A percentile compares a stretch with the other conserved stretches of the same genome.
Evolutionary conservation across 2,329 filamentous ascomycete species (phyloP).

Genomic region (Talaromyces verruculosus): DNA sequence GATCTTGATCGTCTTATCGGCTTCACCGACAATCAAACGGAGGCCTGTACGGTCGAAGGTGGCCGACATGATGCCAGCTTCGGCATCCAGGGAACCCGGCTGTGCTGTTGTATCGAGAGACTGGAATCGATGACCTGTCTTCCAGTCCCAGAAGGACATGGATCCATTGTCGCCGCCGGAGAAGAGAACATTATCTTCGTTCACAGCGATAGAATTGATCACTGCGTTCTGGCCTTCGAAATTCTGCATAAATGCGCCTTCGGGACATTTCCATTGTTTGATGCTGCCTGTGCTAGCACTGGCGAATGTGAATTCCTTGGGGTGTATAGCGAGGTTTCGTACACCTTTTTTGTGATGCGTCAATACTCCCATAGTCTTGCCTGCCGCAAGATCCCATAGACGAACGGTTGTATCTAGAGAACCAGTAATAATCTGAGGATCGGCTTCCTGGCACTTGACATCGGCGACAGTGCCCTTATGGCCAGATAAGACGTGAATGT

Average conservation of each 20-base stretch:
- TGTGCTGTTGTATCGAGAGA: conserved; percentile 87
- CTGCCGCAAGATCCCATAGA: conserved; percentile 92
- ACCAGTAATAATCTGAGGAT: conserved; percentile 91
- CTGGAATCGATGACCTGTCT: conserved; percentile 90
- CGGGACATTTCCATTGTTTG: conserved; percentile 99
- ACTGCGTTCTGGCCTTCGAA: conserved; percentile 96
- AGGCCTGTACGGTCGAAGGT: conserved; percentile 88
- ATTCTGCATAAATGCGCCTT: conserved; percentile 98
- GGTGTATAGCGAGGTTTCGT: conserved; percentile 77
- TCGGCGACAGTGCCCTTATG: conserved; percentile 90
- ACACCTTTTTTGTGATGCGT: conserved; percentile 99
- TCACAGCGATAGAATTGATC: conserved; percentile 90
- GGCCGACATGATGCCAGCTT: conserved; percentile 90
- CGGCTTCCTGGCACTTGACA: conserved; percentile 89
- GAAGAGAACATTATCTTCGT: conserved; percentile 93
- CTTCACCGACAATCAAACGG: conserved; percentile 88
- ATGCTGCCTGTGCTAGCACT: conserved; percentile 88
- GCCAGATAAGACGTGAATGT: conserved; percentile 88
- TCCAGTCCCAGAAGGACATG: conserved; percentile 99
- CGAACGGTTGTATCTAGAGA: conserved; percentile 89
- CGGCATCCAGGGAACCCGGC: conserved; percentile 88
- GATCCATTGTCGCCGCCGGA: conserved; percentile 94
- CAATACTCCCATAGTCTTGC: conserved; percentile 91
- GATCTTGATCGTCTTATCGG: conserved; percentile 97
- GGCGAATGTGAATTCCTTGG: conserved; percentile 93